phyloP scores from a whole-genome alignment of 257 asterid genomes.

The Solanum pennellii region DNA sequence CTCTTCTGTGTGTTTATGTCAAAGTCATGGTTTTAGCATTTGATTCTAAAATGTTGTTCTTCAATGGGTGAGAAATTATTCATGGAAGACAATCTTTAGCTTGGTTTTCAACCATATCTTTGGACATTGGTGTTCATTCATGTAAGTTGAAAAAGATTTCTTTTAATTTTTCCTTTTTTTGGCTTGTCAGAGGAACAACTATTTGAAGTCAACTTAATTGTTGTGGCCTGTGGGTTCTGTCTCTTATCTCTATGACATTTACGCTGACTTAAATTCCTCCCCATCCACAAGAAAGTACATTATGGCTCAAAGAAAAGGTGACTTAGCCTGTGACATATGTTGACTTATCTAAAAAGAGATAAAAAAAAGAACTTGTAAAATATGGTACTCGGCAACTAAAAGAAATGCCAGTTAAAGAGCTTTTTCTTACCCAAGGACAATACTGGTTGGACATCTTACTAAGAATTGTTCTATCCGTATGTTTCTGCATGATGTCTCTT shows the following conservation, averaged over 20 bases:
- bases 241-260: not conserved
- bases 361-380: not conserved
- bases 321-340: not conserved
- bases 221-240: not conserved
- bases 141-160: not conserved
- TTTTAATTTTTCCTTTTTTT: not conserved
- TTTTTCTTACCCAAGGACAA: not conserved
- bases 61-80: not conserved
- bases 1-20: not conserved
- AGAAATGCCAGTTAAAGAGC: not conserved
- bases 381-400: not conserved
- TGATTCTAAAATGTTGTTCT: not conserved
- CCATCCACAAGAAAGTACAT: not conserved
- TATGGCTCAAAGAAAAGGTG: not conserved
- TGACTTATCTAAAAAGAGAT: not conserved
- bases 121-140: not conserved
- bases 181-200: not conserved
- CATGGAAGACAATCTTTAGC: not conserved
- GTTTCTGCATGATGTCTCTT: not conserved
- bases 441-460: not conserved
- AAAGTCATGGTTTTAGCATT: not conserved
- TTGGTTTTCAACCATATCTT: not conserved
- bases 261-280: not conserved
- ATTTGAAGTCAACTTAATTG: not conserved
- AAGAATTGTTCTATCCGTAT: not conserved